Evolutionary conservation across 2,329 filamentous ascomycete species (phyloP).

Genomic region (Sporothrix brasiliensis): DNA sequence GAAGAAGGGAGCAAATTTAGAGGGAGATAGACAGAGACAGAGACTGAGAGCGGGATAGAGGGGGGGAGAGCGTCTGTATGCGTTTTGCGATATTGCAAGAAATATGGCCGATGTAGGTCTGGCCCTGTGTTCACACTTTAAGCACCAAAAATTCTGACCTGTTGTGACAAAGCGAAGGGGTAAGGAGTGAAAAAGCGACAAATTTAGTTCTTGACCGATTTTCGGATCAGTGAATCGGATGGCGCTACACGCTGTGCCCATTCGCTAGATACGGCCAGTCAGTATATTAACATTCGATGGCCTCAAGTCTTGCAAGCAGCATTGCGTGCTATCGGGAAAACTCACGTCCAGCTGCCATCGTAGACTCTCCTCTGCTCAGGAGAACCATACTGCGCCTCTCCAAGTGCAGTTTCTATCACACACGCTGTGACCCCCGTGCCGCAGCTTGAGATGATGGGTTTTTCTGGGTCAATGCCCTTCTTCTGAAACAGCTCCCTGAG

Average conservation of each 20-base stretch:
- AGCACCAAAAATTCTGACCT: too few species aligned
- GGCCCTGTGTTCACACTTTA: too few species aligned
- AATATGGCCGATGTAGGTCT: too few species aligned
- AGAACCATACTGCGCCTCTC: conserved; percentile 73
- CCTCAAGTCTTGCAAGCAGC: background rate
- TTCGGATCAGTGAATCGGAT: conserved; percentile 35
- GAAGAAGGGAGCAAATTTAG: background rate
- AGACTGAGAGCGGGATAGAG: too few species aligned
- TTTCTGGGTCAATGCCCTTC: conserved; percentile 77
- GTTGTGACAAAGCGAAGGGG: background rate
- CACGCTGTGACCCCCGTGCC: conserved; percentile 94
- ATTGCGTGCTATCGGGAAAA: conserved; percentile 40
- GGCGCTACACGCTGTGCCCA: conserved; percentile 37
- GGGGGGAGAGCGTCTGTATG: too few species aligned
- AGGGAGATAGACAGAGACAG: background rate
- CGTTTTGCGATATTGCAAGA: too few species aligned
- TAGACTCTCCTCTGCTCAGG: conserved; percentile 74
- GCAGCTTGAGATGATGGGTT: conserved; percentile 84
- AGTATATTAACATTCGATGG: background rate
- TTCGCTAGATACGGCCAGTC: conserved; percentile 29
- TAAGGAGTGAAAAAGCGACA: background rate
- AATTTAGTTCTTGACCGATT: conserved; percentile 14
- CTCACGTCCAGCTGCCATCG: conserved; percentile 97
- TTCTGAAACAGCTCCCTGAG: conserved; percentile 74
- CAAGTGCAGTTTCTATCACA: conserved; percentile 83